A percentile compares a stretch with the other conserved stretches of the same genome.
phyloP scores from a whole-genome alignment of 2,329 filamentous ascomycete species.

The Stachybotrys elegans region DNA sequence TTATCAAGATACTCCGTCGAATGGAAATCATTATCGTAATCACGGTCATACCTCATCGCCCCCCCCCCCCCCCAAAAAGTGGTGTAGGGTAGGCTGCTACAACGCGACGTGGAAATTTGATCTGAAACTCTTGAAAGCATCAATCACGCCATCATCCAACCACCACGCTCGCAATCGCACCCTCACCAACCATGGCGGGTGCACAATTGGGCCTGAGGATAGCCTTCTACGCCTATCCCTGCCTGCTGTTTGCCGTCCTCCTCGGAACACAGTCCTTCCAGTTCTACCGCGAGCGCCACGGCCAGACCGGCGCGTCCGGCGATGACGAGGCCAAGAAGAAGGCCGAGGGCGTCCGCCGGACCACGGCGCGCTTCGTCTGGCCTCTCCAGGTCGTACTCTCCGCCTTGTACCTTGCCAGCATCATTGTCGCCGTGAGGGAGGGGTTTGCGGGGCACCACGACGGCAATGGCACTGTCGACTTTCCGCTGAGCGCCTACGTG shows the following conservation, averaged over 20 bases:
- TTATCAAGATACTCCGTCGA: too few species aligned
- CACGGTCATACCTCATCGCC: too few species aligned
- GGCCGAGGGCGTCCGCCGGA: slow-evolving; percentile 18
- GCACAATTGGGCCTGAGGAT: slow-evolving; percentile 29
- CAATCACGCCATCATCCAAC: too few species aligned
- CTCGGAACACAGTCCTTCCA: slow-evolving; percentile 29
- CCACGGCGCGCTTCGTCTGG: slow-evolving; percentile 30
- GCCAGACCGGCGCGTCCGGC: slow-evolving; percentile 17
- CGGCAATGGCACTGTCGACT: slow-evolving; percentile 19
- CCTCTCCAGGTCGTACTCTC: slow-evolving; percentile 26
- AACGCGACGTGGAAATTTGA: too few species aligned
- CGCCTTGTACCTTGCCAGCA: slow-evolving; percentile 26
- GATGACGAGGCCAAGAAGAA: slow-evolving; percentile 22
- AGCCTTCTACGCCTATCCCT: slow-evolving; percentile 37
- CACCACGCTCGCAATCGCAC: too few species aligned
- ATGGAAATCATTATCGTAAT: too few species aligned
- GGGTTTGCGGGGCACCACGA: slow-evolving; percentile 23
- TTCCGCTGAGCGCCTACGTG: slow-evolving; percentile 36
- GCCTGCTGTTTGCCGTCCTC: slow-evolving; percentile 29
- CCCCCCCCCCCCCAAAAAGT: too few species aligned
- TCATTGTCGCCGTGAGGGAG: slow-evolving; percentile 24
- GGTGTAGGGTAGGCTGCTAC: too few species aligned
- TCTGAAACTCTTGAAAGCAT: too few species aligned
- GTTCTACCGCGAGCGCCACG: slow-evolving; percentile 28
- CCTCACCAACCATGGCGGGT: slow-evolving; percentile 26